A percentile compares a stretch with the other conserved stretches of the same genome.
Evolutionary conservation across 1,139 yeast genomes (phyloP).

Genomic region (Wickerhamomyces sp.): DNA sequence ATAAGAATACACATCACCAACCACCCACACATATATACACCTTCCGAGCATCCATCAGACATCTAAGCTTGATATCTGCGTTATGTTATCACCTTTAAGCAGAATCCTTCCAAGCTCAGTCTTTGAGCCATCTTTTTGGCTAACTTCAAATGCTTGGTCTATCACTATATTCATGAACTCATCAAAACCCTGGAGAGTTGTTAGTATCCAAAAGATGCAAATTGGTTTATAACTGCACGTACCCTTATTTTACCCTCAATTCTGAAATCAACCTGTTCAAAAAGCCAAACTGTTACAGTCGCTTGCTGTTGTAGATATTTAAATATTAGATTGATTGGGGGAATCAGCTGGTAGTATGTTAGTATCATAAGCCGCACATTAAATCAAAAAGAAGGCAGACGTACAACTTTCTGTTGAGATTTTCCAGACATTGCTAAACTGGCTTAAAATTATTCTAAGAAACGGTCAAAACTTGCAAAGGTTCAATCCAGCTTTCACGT

Average conservation of each 20-base stretch:
- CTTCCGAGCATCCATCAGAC: constrained; percentile 1
- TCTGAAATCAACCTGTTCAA: constrained; percentile 73
- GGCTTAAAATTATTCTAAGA: no score
- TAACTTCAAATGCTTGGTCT: constrained; percentile 77
- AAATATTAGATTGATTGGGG: constrained; percentile 90
- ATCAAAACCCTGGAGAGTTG: constrained; percentile 63
- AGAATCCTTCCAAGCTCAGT: constrained; percentile 55
- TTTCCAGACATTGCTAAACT: constrained; percentile 26
- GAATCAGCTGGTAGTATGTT: constrained; percentile 45
- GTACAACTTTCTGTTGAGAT: constrained; percentile 31
- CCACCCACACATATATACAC: neutral
- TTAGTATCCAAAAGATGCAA: no score
- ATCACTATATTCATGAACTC: constrained; percentile 97
- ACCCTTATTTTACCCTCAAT: constrained; percentile 71
- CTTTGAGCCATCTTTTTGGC: constrained; percentile 38
- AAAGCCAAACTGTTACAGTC: constrained; percentile 80
- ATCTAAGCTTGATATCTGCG: constrained; percentile 54
- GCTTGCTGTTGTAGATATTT: constrained; percentile 81
- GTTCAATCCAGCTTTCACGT: neutral
- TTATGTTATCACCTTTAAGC: constrained; percentile 91
- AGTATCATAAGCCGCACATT: neutral
- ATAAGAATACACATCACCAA: neutral
- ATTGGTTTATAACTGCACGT: no score
- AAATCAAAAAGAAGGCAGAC: constrained; percentile 12
- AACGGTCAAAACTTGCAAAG: no score